Percentiles rank a stretch among this genome's conserved stretches.
These are phyloP conservation scores for Gnomoniopsis smithogilvyi DNA, from an alignment of 2,329 filamentous ascomycete species.

Conservation along the genomic window DNA sequence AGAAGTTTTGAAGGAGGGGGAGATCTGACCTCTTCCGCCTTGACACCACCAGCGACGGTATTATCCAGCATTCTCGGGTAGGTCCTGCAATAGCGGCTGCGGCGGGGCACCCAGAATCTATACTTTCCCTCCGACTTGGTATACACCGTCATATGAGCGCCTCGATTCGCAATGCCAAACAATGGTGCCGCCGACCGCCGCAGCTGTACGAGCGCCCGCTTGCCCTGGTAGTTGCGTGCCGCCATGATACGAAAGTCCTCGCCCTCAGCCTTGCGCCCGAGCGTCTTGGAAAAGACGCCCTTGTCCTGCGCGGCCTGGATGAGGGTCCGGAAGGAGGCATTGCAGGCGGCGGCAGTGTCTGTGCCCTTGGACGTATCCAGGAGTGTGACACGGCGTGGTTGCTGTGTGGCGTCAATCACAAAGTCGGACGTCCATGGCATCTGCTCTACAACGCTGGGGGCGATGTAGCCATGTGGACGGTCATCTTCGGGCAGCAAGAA, in stretches of 20 bases:
- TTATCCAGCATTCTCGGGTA: slow-evolving; percentile 72
- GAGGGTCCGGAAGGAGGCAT: slow-evolving; percentile 35
- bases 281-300: slow-evolving; percentile 34
- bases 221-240: slow-evolving; percentile 16
- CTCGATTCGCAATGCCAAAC: slow-evolving; percentile 61
- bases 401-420: slow-evolving; percentile 25
- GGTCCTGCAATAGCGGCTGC: slow-evolving; percentile 61
- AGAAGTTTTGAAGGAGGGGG: too few species aligned
- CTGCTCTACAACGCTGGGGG: slow-evolving; percentile 38
- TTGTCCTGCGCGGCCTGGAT: slow-evolving; percentile 35
- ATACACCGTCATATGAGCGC: slow-evolving; percentile 61
- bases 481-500: slow-evolving; percentile 42
- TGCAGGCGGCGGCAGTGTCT: slow-evolving; percentile 28
- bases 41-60: slow-evolving; percentile 69
- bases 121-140: slow-evolving; percentile 24
- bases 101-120: slow-evolving; percentile 66
- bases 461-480: slow-evolving; percentile 48
- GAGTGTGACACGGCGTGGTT: slow-evolving; percentile 29
- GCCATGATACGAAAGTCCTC: slow-evolving; percentile 33
- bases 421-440: slow-evolving; percentile 44
- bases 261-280: slow-evolving; percentile 25
- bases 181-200: slow-evolving; percentile 50
- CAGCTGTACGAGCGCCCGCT: slow-evolving; percentile 19
- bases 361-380: slow-evolving; percentile 25
- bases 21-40: slow-evolving; percentile 46